Percentiles rank a stretch among this genome's conserved stretches.
These are phyloP conservation scores for Sicyos baderoa DNA, from an alignment of 306 rosid genomes.

Conservation along the genomic window DNA sequence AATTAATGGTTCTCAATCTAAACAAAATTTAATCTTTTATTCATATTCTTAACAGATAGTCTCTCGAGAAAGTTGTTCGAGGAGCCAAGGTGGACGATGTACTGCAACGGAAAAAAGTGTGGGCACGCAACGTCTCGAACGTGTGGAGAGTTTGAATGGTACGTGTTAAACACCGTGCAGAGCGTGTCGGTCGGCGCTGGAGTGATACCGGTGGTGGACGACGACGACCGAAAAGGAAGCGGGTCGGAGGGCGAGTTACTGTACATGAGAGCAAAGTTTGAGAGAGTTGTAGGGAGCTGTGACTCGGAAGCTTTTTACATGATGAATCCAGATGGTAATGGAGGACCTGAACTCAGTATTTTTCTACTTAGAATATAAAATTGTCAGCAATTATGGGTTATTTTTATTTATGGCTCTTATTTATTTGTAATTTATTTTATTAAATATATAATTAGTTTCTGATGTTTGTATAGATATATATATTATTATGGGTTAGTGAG, in stretches of 20 bases:
- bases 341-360: conserved; percentile 91
- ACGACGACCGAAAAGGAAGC: conserved; percentile 29
- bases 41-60: neutral
- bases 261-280: conserved; percentile 85
- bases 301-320: conserved; percentile 96
- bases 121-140: conserved; percentile 56
- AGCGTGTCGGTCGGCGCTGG: conserved; percentile 91
- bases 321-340: conserved; percentile 91
- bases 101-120: conserved; percentile 74
- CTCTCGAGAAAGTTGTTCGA: conserved; percentile 39
- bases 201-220: conserved; percentile 62
- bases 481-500: no score
- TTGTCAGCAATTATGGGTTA: neutral
- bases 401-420: neutral
- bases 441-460: neutral
- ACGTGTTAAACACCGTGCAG: conserved; percentile 60
- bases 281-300: conserved; percentile 92
- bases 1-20: no score
- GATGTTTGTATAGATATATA: neutral
- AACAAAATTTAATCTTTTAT: neutral
- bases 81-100: conserved; percentile 78
- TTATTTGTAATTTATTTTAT: neutral
- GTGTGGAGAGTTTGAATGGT: conserved; percentile 59
- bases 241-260: conserved; percentile 76
- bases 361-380: conserved; percentile 64